These are phyloP conservation scores for Houttuynia cordata DNA, from an alignment of 164 flowering plant species.

Conservation along the genomic window DNA sequence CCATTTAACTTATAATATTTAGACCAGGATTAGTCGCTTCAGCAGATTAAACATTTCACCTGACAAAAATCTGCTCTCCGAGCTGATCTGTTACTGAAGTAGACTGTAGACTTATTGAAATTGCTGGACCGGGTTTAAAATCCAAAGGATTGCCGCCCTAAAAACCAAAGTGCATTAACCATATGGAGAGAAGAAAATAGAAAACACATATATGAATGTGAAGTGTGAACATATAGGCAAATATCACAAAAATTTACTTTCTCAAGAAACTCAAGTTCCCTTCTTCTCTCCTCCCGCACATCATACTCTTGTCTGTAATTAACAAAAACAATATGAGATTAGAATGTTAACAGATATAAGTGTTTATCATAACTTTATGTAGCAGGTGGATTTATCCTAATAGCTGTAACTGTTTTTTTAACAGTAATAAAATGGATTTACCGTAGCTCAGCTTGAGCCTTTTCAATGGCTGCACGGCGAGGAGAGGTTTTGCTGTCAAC, in stretches of 20 bases:
- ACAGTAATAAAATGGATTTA: conserved; percentile 10
- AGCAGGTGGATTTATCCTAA: neutral
- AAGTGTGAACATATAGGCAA: neutral
- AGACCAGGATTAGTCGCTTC: neutral
- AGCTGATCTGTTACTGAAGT: conserved; percentile 78
- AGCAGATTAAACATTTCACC: conserved; percentile 24
- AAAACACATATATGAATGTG: neutral
- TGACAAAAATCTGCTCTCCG: conserved; percentile 49
- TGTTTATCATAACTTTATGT: neutral
- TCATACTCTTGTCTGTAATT: conserved; percentile 76
- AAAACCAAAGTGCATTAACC: conserved; percentile 1
- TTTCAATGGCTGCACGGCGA: conserved; percentile 72
- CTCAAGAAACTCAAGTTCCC: conserved; percentile 94
- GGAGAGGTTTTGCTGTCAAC: conserved; percentile 71
- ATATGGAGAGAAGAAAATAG: conserved; percentile 1
- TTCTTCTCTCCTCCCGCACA: conserved; percentile 77
- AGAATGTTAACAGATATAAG: neutral
- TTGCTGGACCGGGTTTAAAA: conserved; percentile 54
- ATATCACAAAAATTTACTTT: conserved; percentile 34
- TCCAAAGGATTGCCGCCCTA: conserved; percentile 99
- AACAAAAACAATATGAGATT: neutral
- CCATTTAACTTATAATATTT: neutral
- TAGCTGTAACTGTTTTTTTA: neutral
- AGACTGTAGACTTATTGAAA: conserved; percentile 82
- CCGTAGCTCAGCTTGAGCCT: conserved; percentile 89